phyloP scores from a whole-genome alignment of 176 grass and related monocot genomes.

The Pontederia paniculata region DNA sequence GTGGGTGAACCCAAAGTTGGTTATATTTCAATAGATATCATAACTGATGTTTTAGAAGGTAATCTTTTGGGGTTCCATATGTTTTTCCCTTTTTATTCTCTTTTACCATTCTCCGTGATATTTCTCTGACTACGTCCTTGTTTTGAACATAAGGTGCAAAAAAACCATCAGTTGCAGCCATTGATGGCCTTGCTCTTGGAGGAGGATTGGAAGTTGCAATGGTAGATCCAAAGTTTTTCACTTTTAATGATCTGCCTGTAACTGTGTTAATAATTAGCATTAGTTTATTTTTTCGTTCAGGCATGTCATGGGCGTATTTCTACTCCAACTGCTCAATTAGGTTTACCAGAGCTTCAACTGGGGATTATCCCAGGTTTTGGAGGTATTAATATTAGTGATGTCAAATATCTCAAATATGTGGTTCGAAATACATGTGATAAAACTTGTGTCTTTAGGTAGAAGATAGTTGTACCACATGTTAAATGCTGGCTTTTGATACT shows the following conservation, averaged over 20 bases:
- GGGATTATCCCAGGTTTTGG: slow-evolving; percentile 88
- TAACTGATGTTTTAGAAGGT: slow-evolving; percentile 86
- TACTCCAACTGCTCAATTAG: slow-evolving; percentile 60
- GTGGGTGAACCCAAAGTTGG: slow-evolving; percentile 60
- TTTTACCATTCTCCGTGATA: not conserved
- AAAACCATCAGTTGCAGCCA: slow-evolving; percentile 89
- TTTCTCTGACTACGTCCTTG: not conserved
- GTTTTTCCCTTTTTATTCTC: not conserved
- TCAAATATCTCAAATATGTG: no score
- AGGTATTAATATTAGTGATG: slow-evolving; percentile 64
- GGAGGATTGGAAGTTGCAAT: slow-evolving; percentile 91
- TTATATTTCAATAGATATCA: slow-evolving; percentile 70
- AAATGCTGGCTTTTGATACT: no score
- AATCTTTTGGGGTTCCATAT: slow-evolving; percentile 16
- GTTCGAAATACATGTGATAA: not conserved
- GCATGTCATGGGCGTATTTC: slow-evolving; percentile 94
- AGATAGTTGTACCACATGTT: no score
- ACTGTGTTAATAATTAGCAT: not conserved
- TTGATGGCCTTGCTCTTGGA: slow-evolving; percentile 85
- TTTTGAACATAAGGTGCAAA: slow-evolving; percentile 43
- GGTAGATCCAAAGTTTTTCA: slow-evolving; percentile 31
- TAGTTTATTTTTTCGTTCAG: slow-evolving; percentile 27
- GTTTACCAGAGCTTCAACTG: slow-evolving; percentile 79
- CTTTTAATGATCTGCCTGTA: not conserved
- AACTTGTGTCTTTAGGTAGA: not conserved